These are phyloP conservation scores for Cladosporium sp. DNA, from an alignment of 2,329 filamentous ascomycete genomes.

Conservation along the genomic window DNA sequence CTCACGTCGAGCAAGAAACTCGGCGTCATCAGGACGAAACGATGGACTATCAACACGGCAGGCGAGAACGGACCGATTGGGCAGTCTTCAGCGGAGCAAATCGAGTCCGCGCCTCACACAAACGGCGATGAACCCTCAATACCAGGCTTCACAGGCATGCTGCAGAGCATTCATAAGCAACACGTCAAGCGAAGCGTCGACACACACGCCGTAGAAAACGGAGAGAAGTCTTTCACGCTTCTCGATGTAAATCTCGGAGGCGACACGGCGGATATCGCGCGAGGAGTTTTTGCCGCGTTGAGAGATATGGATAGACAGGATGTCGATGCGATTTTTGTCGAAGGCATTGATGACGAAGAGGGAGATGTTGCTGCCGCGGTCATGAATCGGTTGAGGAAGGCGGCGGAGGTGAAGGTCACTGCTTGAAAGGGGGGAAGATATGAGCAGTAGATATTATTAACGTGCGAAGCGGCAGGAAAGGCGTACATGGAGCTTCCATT, in stretches of 20 bases:
- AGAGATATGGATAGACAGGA: constrained; percentile 76
- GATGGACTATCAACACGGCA: constrained; percentile 25
- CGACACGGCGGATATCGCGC: constrained; percentile 70
- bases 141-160: constrained; percentile 25
- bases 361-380: constrained; percentile 74
- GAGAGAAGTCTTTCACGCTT: constrained; percentile 32
- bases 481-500: too few species aligned
- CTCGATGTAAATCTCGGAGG: constrained; percentile 72
- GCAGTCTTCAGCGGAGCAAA: neutral
- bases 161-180: constrained; percentile 15
- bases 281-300: constrained; percentile 82
- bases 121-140: constrained; percentile 21
- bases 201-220: constrained; percentile 1
- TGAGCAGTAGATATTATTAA: too few species aligned
- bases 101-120: neutral
- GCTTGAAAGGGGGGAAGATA: neutral
- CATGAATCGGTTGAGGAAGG: constrained; percentile 50
- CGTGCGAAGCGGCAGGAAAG: too few species aligned
- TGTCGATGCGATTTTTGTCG: constrained; percentile 83
- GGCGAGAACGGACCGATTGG: neutral
- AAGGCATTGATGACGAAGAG: constrained; percentile 65
- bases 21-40: constrained; percentile 39
- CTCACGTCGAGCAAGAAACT: constrained; percentile 25
- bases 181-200: constrained; percentile 2
- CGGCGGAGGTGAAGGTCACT: constrained; percentile 37